A percentile compares a stretch with the other conserved stretches of the same genome.
phyloP scores from a whole-genome alignment of 2,329 filamentous ascomycete species.

The Ophiostoma australiae region DNA sequence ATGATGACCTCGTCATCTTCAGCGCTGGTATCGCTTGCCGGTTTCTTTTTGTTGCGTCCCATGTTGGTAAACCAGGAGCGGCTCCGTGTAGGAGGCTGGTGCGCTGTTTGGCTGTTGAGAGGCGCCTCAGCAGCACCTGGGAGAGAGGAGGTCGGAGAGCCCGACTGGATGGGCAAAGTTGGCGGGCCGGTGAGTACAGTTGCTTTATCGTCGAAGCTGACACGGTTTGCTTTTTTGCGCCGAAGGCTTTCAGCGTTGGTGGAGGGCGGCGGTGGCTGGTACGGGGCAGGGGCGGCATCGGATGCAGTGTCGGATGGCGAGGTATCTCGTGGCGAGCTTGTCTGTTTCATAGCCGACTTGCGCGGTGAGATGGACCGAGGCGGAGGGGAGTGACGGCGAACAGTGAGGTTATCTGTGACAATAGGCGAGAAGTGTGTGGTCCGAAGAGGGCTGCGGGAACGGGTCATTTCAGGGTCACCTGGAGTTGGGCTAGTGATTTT shows the following conservation, averaged over 20 bases:
- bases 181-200: conserved; percentile 32
- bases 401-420: conserved; percentile 45
- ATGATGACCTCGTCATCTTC: conserved; percentile 64
- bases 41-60: conserved; percentile 48
- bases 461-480: conserved; percentile 34
- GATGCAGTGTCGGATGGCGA: conserved; percentile 50
- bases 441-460: conserved; percentile 59
- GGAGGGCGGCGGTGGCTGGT: conserved; percentile 13
- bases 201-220: conserved; percentile 70
- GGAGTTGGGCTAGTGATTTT: conserved; percentile 18
- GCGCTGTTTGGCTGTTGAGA: conserved; percentile 11
- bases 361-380: conserved; percentile 67
- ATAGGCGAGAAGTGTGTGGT: conserved; percentile 62
- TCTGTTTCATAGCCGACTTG: conserved; percentile 71
- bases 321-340: conserved; percentile 49
- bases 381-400: conserved; percentile 61
- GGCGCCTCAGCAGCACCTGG: conserved; percentile 21
- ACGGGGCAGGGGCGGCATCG: conserved; percentile 33
- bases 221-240: conserved; percentile 62
- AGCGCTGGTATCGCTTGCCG: background rate
- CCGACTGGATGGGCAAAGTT: conserved; percentile 24
- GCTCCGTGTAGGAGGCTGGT: conserved; percentile 31
- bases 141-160: background rate
- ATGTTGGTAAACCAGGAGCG: conserved; percentile 51
- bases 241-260: background rate